A percentile compares a stretch with the other conserved stretches of the same genome.
Conservation (phyloP, 805 yeast genomes). For the Hanseniaspora vineae region DNA sequence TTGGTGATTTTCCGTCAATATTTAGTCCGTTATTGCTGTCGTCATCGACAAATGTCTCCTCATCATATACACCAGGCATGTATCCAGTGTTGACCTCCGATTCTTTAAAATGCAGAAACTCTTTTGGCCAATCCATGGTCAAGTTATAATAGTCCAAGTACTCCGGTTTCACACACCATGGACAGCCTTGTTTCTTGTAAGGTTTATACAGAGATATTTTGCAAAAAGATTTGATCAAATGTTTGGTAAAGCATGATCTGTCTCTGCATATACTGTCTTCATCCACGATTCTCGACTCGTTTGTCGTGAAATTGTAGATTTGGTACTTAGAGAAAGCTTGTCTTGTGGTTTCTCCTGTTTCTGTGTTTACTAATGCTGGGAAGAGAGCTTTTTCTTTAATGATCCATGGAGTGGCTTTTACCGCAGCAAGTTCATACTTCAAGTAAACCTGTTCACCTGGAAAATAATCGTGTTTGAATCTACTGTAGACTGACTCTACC, state of each 20-base stretch:
- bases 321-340: slow-evolving; percentile 59
- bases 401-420: slow-evolving; percentile 12
- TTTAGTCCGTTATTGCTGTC: neutral
- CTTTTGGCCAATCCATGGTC: slow-evolving; percentile 23
- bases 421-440: slow-evolving; percentile 18
- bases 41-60: slow-evolving; percentile 10
- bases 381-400: slow-evolving; percentile 80
- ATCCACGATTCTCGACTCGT: slow-evolving; percentile 56
- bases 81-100: slow-evolving; percentile 3
- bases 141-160: slow-evolving; percentile 29
- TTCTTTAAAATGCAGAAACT: slow-evolving; percentile 20
- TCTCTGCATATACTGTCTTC: slow-evolving; percentile 68
- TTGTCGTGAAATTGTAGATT: slow-evolving; percentile 41
- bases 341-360: slow-evolving; percentile 24
- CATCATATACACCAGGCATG: slow-evolving; percentile 6
- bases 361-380: slow-evolving; percentile 30
- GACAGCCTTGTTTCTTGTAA: slow-evolving; percentile 79
- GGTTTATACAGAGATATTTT: slow-evolving; percentile 57
- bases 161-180: slow-evolving; percentile 82
- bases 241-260: slow-evolving; percentile 76
- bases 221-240: slow-evolving; percentile 78
- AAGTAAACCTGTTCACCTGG: slow-evolving; percentile 81
- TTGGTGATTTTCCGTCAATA: too few relatives aligned
- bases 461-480: slow-evolving; percentile 70
- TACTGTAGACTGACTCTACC: slow-evolving; percentile 74